Percentiles rank a stretch among this genome's conserved stretches.
Conservation (phyloP, 2,329 filamentous ascomycete genomes). For the Aspergillus oerlinghausenensis region DNA sequence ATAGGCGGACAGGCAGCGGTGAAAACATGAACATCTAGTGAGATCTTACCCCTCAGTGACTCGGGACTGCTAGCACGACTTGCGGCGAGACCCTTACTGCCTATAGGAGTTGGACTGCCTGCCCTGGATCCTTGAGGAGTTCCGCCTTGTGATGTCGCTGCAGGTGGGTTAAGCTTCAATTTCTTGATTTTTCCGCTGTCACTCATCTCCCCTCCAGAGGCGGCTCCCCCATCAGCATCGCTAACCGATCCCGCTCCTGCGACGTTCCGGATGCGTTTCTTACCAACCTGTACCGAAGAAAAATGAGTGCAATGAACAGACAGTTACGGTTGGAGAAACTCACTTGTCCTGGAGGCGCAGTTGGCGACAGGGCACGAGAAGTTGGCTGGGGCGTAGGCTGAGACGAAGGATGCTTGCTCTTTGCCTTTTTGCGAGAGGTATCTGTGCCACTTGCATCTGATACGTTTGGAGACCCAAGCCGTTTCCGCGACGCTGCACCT, state of each 20-base stretch:
- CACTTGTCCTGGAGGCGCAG: conserved; percentile 52
- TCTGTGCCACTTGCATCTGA: conserved; percentile 93
- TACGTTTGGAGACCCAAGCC: conserved; percentile 76
- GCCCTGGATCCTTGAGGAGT: conserved; percentile 48
- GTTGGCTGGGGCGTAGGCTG: conserved; percentile 30
- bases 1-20: background rate
- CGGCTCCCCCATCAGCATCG: conserved; percentile 53
- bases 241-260: conserved; percentile 47
- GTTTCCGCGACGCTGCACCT: conserved; percentile 63
- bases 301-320: background rate
- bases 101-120: conserved; percentile 40
- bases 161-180: conserved; percentile 45
- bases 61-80: conserved; percentile 42
- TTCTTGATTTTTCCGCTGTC: conserved; percentile 45
- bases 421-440: conserved; percentile 73
- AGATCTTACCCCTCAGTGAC: conserved; percentile 23
- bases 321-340: conserved; percentile 5
- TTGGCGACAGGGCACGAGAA: conserved; percentile 60
- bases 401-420: conserved; percentile 57
- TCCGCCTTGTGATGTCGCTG: conserved; percentile 30
- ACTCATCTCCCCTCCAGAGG: conserved; percentile 43
- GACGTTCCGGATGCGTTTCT: conserved; percentile 45
- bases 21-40: background rate
- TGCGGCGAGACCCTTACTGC: conserved; percentile 23
- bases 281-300: conserved; percentile 39